Conservation (phyloP, 768 basidiomycete genomes). For the Leccinum pellstonianum region DNA sequence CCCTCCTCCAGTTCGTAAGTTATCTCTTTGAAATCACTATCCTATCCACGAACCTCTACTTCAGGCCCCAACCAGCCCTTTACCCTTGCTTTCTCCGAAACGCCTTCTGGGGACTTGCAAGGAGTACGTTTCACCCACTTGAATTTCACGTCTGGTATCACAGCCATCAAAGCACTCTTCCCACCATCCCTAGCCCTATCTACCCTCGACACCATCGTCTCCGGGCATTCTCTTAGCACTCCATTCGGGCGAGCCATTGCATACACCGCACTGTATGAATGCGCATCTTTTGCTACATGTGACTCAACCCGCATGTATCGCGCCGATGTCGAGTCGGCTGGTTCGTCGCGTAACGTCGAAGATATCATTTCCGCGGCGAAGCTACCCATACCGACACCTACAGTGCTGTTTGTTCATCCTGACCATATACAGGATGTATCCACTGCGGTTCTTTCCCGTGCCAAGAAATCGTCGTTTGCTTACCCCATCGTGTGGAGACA, state of each 20-base stretch:
- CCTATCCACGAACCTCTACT: conserved; percentile 2
- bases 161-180: conserved; percentile 71
- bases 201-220: conserved; percentile 74
- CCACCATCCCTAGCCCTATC: conserved; percentile 69
- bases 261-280: conserved; percentile 76
- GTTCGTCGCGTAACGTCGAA: conserved; percentile 33
- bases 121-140: conserved; percentile 75
- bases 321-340: conserved; percentile 8
- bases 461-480: conserved; percentile 51
- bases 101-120: conserved; percentile 50
- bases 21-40: background rate
- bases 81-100: conserved; percentile 64
- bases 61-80: conserved; percentile 53
- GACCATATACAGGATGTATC: conserved; percentile 58
- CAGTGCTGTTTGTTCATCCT: conserved; percentile 72
- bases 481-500: conserved; percentile 74
- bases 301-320: conserved; percentile 54
- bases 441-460: conserved; percentile 50
- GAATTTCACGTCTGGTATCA: conserved; percentile 88
- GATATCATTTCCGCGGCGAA: conserved; percentile 49
- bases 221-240: conserved; percentile 67
- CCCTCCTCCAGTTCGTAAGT: conserved; percentile 54
- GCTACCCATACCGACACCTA: conserved; percentile 70
- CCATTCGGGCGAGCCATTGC: conserved; percentile 79
- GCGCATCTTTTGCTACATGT: conserved; percentile 68